Percentiles rank a stretch among this genome's conserved stretches.
These are phyloP conservation scores for Clavaria fumosa DNA, from an alignment of 768 basidiomycete species.

Conservation along the genomic window DNA sequence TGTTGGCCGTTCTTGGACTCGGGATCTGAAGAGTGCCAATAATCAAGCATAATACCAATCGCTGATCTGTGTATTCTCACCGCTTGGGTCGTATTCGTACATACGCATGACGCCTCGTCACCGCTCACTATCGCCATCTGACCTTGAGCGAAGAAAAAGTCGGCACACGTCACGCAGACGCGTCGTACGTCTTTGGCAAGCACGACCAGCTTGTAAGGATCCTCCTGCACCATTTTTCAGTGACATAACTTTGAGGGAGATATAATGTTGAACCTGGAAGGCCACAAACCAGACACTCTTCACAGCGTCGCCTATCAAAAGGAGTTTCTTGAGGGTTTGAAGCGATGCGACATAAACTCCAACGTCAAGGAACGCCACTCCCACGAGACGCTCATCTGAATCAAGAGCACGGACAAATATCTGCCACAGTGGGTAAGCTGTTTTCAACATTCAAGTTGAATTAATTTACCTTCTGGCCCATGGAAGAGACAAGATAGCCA, in stretches of 20 bases:
- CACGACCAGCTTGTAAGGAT: slow-evolving; percentile 87
- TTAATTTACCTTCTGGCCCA: slow-evolving; percentile 79
- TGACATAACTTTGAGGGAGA: slow-evolving; percentile 2
- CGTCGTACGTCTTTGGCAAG: slow-evolving; percentile 62
- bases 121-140: slow-evolving; percentile 64
- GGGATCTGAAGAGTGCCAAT: slow-evolving; percentile 37
- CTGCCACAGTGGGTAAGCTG: slow-evolving; percentile 24
- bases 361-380: slow-evolving; percentile 92
- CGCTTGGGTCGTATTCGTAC: slow-evolving; percentile 78
- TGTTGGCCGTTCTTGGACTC: slow-evolving; percentile 78
- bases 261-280: slow-evolving; percentile 57
- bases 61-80: slow-evolving; percentile 32
- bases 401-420: slow-evolving; percentile 93
- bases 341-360: slow-evolving; percentile 87
- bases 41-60: no score
- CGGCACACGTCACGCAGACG: slow-evolving; percentile 49
- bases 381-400: slow-evolving; percentile 86
- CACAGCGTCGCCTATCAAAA: slow-evolving; percentile 82
- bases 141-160: slow-evolving; percentile 80
- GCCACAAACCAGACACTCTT: slow-evolving; percentile 88
- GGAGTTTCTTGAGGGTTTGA: slow-evolving; percentile 80
- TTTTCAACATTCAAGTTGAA: slow-evolving; percentile 5
- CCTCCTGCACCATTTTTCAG: slow-evolving; percentile 47
- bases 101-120: slow-evolving; percentile 72
- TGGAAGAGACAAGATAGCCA: slow-evolving; percentile 86